Percentiles rank a stretch among this genome's conserved stretches.
Conservation (phyloP, 139 green algal genomes). For the Chlamydomonas sphaeroides region DNA sequence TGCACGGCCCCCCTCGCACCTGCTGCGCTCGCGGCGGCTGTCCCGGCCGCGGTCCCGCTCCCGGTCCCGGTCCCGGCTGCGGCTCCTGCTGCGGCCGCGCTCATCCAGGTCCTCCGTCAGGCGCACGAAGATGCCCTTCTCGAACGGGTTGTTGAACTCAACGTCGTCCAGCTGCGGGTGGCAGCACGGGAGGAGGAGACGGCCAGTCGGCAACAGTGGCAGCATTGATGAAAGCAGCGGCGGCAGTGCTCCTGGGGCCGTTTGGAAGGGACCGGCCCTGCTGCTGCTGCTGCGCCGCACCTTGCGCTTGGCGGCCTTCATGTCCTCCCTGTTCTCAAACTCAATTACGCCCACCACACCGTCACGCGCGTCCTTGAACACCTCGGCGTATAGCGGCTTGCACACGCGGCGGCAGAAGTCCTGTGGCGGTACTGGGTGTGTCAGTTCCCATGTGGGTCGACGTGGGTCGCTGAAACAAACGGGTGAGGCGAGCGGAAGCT, state of each 20-base stretch:
- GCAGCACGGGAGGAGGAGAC: no score
- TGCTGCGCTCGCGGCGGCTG: no score
- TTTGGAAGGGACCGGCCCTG: no score
- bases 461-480: no score
- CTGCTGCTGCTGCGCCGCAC: no score
- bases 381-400: conserved; percentile 80
- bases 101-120: conserved; percentile 46
- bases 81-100: neutral
- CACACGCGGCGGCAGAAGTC: conserved; percentile 76
- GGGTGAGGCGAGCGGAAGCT: no score
- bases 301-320: conserved; percentile 44
- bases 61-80: neutral
- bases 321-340: conserved; percentile 63
- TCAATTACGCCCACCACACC: conserved; percentile 58
- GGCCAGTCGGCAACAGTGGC: no score
- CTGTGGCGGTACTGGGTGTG: conserved; percentile 1
- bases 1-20: no score
- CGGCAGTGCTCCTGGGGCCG: no score
- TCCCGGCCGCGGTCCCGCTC: conserved; percentile 2
- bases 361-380: conserved; percentile 71
- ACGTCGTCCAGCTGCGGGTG: conserved; percentile 66
- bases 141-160: conserved; percentile 80
- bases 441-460: no score
- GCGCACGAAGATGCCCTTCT: conserved; percentile 48
- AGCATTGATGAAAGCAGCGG: no score